Evolutionary conservation across 1,284 basidiomycete species (phyloP), one percentile per base, ranked within the genome.

Genomic region (Tilletiaria anomala): DNA sequence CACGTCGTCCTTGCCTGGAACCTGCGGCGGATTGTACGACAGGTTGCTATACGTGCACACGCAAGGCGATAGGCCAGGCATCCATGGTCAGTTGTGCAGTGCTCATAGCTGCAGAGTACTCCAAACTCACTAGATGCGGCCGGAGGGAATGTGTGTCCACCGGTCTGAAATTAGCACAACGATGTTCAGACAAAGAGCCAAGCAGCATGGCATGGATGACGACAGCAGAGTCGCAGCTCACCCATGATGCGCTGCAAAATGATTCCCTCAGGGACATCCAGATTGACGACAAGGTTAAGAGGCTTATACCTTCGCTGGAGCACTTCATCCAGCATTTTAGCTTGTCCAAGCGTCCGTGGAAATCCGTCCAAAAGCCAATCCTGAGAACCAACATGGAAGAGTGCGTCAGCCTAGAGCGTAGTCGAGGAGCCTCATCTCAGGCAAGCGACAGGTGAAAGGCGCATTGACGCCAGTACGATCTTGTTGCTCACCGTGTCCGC

Each of bases 291-390:
- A 46, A 96, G 75, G 50, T 80, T 86, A 43, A 97, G 70, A 11
- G 48, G 47, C 18, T 40, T 47, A 1, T 31, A 14, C 23, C 44
- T 34, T 4, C n/a, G 5, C 2, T 40, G 29, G 3, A 65, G 50
- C 33, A 70, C 64, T 4, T 57, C 39, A 48, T 94, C 84, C 8
- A 99, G 74, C 34, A 91, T 72, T 64, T 80, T 72, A 1, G 85
- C 91, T 69, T 99, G 91, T 14, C 76, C 78, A 2, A 91, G 69
- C 2, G 91, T 99, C 31, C 91, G 79, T 22, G 91, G 91, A 63
- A 97, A 97, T 4, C 91, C 91, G 60, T 99, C 91, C 24, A 97
- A 70, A 51, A 96, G 82, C 89, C 89, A 94, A 62, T 83, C 78
- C 76, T 48, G 19, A 6, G 6, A 39, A 26, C 14, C 6, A 23